phyloP scores from a whole-genome alignment of 2,329 filamentous ascomycete genomes.

The Aspergillus hortae region DNA sequence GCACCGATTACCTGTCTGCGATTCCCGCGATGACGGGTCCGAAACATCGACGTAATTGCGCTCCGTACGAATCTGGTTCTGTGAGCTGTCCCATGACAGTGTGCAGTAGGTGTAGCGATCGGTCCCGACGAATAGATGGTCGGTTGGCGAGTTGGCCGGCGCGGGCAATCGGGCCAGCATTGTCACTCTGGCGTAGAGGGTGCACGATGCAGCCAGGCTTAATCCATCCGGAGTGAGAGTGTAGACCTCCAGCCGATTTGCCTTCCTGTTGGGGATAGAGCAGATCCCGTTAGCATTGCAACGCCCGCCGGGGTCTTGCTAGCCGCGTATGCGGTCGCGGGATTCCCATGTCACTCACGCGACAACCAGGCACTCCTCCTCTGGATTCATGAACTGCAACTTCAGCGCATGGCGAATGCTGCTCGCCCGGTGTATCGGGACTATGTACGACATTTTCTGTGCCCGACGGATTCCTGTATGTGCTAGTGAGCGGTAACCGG shows the following conservation, averaged over 20 bases:
- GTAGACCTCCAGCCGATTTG: conserved; percentile 84
- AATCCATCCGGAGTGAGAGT: conserved; percentile 59
- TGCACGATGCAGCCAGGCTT: conserved; percentile 62
- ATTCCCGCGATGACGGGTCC: conserved; percentile 64
- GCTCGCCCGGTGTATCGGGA: conserved; percentile 87
- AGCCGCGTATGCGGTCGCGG: background rate
- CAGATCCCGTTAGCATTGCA: background rate
- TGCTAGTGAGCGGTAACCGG: background rate
- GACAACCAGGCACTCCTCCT: conserved; percentile 78
- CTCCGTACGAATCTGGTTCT: conserved; percentile 52
- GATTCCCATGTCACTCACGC: conserved; percentile 60
- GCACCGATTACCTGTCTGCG: conserved; percentile 77
- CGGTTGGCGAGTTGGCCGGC: conserved; percentile 68
- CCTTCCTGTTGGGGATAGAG: conserved; percentile 56
- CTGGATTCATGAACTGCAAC: conserved; percentile 67
- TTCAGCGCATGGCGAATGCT: conserved; percentile 86
- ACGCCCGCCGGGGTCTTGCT: no score
- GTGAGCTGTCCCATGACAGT: conserved; percentile 69
- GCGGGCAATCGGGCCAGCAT: conserved; percentile 60
- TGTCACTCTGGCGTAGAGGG: conserved; percentile 79
- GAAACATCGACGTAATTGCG: conserved; percentile 59
- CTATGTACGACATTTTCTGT: conserved; percentile 79
- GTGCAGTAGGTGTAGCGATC: conserved; percentile 90
- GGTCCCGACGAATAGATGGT: conserved; percentile 90
- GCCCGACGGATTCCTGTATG: background rate